Evolutionary conservation across 2,329 filamentous ascomycete species (phyloP).

Genomic region (Trichophyton benhamiae): DNA sequence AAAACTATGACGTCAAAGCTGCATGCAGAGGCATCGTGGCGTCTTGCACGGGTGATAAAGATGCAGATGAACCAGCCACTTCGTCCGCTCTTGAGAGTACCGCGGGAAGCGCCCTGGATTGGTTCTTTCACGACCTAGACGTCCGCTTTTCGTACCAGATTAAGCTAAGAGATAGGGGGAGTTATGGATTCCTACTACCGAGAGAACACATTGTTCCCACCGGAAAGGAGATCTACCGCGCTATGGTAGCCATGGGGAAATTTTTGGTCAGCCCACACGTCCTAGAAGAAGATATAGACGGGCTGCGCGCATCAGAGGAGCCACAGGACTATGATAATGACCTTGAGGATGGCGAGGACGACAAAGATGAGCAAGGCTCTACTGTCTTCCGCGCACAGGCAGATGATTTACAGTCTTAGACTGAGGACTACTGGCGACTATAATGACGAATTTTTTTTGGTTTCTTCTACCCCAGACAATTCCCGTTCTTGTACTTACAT

Average conservation of each 20-base stretch:
- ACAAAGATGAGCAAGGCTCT: background rate
- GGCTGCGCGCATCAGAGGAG: background rate
- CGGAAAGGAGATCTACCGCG: slow-evolving; percentile 74
- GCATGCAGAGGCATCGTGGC: slow-evolving; percentile 66
- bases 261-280: slow-evolving; percentile 35
- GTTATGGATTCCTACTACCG: slow-evolving; percentile 84
- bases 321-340: background rate
- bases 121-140: slow-evolving; percentile 79
- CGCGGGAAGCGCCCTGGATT: slow-evolving; percentile 82
- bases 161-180: slow-evolving; percentile 85
- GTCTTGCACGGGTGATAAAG: slow-evolving; percentile 10
- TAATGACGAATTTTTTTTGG: background rate
- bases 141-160: slow-evolving; percentile 83
- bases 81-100: slow-evolving; percentile 51
- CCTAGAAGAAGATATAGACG: background rate
- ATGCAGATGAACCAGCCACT: slow-evolving; percentile 16
- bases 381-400: background rate
- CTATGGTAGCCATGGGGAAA: slow-evolving; percentile 70
- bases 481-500: background rate
- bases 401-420: background rate
- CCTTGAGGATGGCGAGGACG: background rate
- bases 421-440: background rate
- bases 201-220: slow-evolving; percentile 78
- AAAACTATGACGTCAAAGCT: slow-evolving; percentile 63
- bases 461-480: background rate